phyloP scores from a whole-genome alignment of 2,329 filamentous ascomycete species.

The Cladophialophora exuberans region DNA sequence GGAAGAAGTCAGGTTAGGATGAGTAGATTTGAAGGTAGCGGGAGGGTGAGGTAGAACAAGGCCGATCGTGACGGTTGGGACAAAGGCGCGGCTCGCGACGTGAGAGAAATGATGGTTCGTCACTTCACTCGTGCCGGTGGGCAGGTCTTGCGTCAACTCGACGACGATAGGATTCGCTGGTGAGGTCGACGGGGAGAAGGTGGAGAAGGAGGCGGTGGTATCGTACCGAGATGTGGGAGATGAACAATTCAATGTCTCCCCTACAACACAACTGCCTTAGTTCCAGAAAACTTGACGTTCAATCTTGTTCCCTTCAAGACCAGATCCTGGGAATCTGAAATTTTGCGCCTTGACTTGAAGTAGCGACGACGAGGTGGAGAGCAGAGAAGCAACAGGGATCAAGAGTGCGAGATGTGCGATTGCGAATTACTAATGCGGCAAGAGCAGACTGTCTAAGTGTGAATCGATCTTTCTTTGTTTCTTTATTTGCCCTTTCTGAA shows the following conservation, averaged over 20 bases:
- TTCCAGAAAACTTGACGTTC: constrained; percentile 19
- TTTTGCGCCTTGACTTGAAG: constrained; percentile 7
- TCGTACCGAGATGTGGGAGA: constrained; percentile 74
- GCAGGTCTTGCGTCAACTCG: constrained; percentile 20
- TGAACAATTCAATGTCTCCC: constrained; percentile 99
- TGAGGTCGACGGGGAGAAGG: constrained; percentile 18
- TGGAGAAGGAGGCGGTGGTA: constrained; percentile 15
- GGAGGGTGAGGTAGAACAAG: constrained; percentile 14
- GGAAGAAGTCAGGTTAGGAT: constrained; percentile 17
- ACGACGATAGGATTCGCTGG: constrained; percentile 19
- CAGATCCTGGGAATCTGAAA: constrained; percentile 2
- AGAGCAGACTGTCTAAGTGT: constrained; percentile 30
- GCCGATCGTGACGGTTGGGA: constrained; percentile 8
- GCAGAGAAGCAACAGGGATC: constrained; percentile 23
- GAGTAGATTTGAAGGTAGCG: constrained; percentile 6
- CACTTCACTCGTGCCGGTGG: constrained; percentile 16
- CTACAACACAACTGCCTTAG: constrained; percentile 48
- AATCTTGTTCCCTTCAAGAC: constrained; percentile 16
- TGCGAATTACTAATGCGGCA: constrained; percentile 32
- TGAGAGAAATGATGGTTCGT: constrained; percentile 19
- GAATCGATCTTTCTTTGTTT: constrained; percentile 19
- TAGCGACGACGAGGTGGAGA: constrained; percentile 21
- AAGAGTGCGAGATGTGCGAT: constrained; percentile 21
- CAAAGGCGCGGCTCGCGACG: constrained; percentile 18
- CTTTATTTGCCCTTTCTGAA: constrained; percentile 17